Conservation (phyloP, 2,329 filamentous ascomycete species). For the Elsinoe batatas region DNA sequence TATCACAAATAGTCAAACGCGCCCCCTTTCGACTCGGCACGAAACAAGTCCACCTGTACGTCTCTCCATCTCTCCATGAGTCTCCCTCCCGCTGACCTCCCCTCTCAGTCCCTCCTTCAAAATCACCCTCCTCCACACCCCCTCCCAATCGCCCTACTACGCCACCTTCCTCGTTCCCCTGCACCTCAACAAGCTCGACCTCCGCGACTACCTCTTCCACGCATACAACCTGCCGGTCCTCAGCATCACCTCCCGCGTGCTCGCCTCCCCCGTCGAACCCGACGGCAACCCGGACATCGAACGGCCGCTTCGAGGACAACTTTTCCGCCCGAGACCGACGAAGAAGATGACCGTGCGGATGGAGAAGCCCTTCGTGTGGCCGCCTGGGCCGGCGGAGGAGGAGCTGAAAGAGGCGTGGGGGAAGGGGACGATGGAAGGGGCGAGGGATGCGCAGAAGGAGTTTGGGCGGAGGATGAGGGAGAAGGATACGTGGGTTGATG, state of each 20-base stretch:
- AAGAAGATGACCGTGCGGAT: constrained; percentile 97
- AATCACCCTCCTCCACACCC: constrained; percentile 66
- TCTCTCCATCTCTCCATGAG: constrained; percentile 1
- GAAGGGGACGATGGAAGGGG: constrained; percentile 19
- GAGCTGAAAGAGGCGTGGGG: constrained; percentile 41
- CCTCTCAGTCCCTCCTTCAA: constrained; percentile 63
- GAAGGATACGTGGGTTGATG: constrained; percentile 30
- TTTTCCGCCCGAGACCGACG: constrained; percentile 59
- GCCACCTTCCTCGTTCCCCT: constrained; percentile 87
- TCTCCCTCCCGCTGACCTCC: not conserved
- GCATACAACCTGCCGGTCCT: constrained; percentile 67
- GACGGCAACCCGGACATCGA: constrained; percentile 36
- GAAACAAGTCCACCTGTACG: constrained; percentile 30
- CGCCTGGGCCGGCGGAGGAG: constrained; percentile 54
- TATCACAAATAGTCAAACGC: constrained; percentile 5
- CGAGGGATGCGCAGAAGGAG: constrained; percentile 31
- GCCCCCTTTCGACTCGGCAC: constrained; percentile 25
- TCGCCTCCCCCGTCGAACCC: constrained; percentile 52
- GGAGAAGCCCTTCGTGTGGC: constrained; percentile 79
- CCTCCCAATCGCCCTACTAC: constrained; percentile 63
- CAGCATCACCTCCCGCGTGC: constrained; percentile 69
- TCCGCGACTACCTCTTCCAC: constrained; percentile 89
- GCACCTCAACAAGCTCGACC: constrained; percentile 88
- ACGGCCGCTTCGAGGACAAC: constrained; percentile 34
- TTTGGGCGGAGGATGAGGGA: constrained; percentile 28